Evolutionary conservation across 352 stramenopile genomes (phyloP).

Genomic region (Phytopythium ostracodes): DNA sequence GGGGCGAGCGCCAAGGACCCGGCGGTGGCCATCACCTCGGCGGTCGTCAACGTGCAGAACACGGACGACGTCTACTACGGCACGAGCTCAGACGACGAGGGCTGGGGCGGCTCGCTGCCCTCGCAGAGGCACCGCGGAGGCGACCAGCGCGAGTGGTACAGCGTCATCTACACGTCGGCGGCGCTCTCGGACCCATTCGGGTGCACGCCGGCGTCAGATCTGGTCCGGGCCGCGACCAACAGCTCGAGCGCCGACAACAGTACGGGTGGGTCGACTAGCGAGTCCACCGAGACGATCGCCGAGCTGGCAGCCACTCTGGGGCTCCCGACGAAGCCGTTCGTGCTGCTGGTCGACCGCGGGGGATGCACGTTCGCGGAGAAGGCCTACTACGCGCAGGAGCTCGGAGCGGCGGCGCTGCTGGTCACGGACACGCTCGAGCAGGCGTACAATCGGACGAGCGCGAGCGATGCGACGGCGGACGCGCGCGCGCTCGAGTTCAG

Average conservation of each 20-base stretch:
- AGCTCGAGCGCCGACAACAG: constrained; percentile 2
- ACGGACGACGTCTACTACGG: constrained; percentile 56
- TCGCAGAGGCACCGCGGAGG: constrained; percentile 40
- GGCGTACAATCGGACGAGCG: constrained; percentile 59
- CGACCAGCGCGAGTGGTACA: constrained; percentile 37
- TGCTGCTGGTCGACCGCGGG: constrained; percentile 70
- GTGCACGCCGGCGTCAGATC: constrained; percentile 32
- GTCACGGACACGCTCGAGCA: constrained; percentile 70
- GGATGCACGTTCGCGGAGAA: constrained; percentile 77
- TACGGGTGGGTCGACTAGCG: constrained; percentile 10
- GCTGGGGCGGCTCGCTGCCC: constrained; percentile 49
- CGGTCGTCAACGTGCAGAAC: constrained; percentile 55
- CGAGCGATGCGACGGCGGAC: constrained; percentile 22
- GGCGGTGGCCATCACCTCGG: constrained; percentile 34
- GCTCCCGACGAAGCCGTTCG: constrained; percentile 35
- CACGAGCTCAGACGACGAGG: constrained; percentile 37
- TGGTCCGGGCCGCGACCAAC: constrained; percentile 18
- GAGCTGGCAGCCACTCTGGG: constrained; percentile 10
- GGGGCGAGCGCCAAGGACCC: constrained; percentile 20
- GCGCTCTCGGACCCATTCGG: constrained; percentile 43
- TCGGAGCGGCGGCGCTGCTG: constrained; percentile 64
- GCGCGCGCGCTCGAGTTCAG: constrained; percentile 49
- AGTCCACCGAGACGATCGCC: background rate
- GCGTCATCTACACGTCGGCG: constrained; percentile 42
- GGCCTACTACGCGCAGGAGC: constrained; percentile 54